phyloP scores from a whole-genome alignment of 495 filamentous ascomycete species.

The Penicillium herquei region DNA sequence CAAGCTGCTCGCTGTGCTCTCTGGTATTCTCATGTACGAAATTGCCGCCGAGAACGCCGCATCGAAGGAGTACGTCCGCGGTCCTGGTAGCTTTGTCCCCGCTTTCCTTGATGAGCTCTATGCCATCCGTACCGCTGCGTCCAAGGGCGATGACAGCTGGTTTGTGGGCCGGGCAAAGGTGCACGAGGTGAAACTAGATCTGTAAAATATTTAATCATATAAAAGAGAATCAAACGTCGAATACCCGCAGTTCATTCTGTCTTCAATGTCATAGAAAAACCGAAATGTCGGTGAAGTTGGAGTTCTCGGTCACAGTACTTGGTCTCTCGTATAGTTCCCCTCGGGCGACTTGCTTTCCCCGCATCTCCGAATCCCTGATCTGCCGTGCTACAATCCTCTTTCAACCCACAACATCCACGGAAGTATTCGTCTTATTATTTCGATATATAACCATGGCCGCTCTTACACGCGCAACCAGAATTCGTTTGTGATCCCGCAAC shows the following conservation, averaged over 20 bases:
- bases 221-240: neutral
- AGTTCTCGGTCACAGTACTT: neutral
- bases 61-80: slow-evolving; percentile 59
- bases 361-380: slow-evolving; percentile 18
- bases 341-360: slow-evolving; percentile 23
- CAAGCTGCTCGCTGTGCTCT: slow-evolving; percentile 65
- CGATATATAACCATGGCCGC: slow-evolving; percentile 28
- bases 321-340: slow-evolving; percentile 6
- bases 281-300: neutral
- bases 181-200: slow-evolving; percentile 34
- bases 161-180: slow-evolving; percentile 54
- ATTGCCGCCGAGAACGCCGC: slow-evolving; percentile 78
- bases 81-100: slow-evolving; percentile 86
- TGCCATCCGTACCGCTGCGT: slow-evolving; percentile 48
- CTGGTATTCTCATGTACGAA: slow-evolving; percentile 76
- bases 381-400: slow-evolving; percentile 17
- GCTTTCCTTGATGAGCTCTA: slow-evolving; percentile 77
- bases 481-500: slow-evolving; percentile 23
- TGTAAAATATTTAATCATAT: neutral
- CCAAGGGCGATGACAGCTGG: slow-evolving; percentile 51
- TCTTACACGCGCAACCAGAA: slow-evolving; percentile 30
- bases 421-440: neutral
- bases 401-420: slow-evolving; percentile 1
- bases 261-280: neutral
- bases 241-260: neutral